Conservation (phyloP, 2,329 filamentous ascomycete genomes). For the Colletotrichum liaoningense region DNA sequence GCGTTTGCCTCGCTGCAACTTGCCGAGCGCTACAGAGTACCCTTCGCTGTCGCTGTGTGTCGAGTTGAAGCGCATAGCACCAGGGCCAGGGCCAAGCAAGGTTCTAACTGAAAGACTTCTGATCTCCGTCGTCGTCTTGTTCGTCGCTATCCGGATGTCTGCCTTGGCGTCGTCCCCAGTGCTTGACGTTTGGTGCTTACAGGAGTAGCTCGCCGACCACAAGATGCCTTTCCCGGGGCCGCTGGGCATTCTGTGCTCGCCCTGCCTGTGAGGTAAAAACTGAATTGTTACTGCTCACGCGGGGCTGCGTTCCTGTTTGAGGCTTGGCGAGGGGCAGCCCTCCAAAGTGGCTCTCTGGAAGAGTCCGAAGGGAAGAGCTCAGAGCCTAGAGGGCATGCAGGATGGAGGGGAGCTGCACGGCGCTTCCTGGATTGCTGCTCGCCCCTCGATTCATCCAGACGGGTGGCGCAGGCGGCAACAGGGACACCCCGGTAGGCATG, state of each 20-base stretch:
- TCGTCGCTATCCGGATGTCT: neutral
- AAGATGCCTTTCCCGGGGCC: neutral
- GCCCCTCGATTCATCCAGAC: conserved; percentile 12
- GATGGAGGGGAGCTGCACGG: too few relatives aligned
- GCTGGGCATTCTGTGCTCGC: neutral
- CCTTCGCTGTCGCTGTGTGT: neutral
- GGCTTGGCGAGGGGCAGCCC: neutral
- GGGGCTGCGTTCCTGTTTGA: neutral
- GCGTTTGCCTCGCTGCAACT: conserved; percentile 2
- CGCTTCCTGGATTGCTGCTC: too few relatives aligned
- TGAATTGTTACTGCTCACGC: neutral
- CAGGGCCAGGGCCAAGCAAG: neutral
- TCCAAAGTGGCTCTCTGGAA: neutral
- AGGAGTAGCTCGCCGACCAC: neutral
- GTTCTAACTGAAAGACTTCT: neutral
- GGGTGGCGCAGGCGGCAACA: conserved; percentile 22
- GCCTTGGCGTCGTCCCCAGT: conserved; percentile 1
- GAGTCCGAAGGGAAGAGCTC: too few relatives aligned
- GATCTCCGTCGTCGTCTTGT: neutral
- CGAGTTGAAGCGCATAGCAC: neutral
- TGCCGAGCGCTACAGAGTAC: neutral
- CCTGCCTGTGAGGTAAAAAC: neutral
- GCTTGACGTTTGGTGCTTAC: neutral
- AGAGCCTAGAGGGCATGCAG: too few relatives aligned
- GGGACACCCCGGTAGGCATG: conserved; percentile 4